Percentiles rank a stretch among this genome's conserved stretches.
Evolutionary conservation across 208 protist species (phyloP).

Genomic region (Giardia duodenalis): DNA sequence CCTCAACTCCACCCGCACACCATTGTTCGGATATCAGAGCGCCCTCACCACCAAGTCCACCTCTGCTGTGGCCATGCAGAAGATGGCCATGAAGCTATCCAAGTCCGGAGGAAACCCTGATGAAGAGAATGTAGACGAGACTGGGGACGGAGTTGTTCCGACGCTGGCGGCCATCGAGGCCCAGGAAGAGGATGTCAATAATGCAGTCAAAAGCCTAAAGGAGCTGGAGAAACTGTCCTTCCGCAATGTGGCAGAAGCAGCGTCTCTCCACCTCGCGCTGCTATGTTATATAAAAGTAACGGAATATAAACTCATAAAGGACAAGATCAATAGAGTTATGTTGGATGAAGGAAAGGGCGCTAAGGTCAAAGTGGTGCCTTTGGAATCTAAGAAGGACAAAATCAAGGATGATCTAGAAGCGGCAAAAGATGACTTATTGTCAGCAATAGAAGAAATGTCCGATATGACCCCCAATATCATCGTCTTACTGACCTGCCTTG

Average conservation of each 20-base stretch:
- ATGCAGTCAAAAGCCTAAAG: not conserved
- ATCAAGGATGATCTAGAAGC: not conserved
- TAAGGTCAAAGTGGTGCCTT: not conserved
- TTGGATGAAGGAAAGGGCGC: slow-evolving; percentile 21
- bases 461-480: not conserved
- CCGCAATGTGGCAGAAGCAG: not conserved
- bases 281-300: not conserved
- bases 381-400: not conserved
- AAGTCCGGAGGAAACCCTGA: not conserved
- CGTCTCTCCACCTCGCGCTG: not conserved
- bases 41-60: not conserved
- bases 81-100: not conserved
- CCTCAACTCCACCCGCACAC: not conserved
- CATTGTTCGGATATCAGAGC: not conserved
- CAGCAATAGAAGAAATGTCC: not conserved
- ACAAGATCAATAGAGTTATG: not conserved
- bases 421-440: not conserved
- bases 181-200: not conserved
- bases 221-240: not conserved
- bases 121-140: not conserved
- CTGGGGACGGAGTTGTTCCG: not conserved
- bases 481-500: not conserved
- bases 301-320: not conserved
- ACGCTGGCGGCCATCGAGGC: not conserved
- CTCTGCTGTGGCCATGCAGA: slow-evolving; percentile 13